phyloP scores from a whole-genome alignment of 345 rosid genomes.

The Raphanus raphanistrum region DNA sequence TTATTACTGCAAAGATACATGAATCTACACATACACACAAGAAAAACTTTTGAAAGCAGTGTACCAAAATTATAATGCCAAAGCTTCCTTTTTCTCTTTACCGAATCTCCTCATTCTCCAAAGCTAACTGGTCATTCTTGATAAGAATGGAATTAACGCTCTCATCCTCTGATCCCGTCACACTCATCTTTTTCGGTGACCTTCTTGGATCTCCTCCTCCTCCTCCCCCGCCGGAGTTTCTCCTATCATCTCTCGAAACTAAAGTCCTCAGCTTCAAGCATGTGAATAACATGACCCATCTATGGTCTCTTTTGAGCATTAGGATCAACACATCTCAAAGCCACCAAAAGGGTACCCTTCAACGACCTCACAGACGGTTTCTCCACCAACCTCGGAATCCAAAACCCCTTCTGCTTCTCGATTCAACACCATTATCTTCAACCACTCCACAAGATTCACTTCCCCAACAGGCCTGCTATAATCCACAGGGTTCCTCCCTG shows the following conservation, averaged over 20 bases:
- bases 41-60: constrained; percentile 2
- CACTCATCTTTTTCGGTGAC: constrained; percentile 42
- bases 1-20: too few relatives aligned
- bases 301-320: constrained; percentile 93
- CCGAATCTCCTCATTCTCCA: constrained; percentile 30
- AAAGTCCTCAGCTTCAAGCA: constrained; percentile 98
- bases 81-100: not conserved
- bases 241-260: constrained; percentile 37
- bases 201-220: constrained; percentile 50
- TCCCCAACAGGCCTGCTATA: constrained; percentile 82
- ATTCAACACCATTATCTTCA: constrained; percentile 81
- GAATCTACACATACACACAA: not conserved
- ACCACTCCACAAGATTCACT: constrained; percentile 96
- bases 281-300: constrained; percentile 94
- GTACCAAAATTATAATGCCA: constrained; percentile 23
- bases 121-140: constrained; percentile 37
- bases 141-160: constrained; percentile 63
- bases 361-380: constrained; percentile 80
- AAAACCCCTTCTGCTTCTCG: constrained; percentile 79
- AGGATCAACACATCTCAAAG: constrained; percentile 91
- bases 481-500: constrained; percentile 97
- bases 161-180: constrained; percentile 64
- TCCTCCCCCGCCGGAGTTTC: constrained; percentile 36
- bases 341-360: constrained; percentile 88
- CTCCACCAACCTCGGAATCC: constrained; percentile 70